These are phyloP conservation scores for Yarrowia sp. DNA, from an alignment of 805 yeast species.

Conservation along the genomic window DNA sequence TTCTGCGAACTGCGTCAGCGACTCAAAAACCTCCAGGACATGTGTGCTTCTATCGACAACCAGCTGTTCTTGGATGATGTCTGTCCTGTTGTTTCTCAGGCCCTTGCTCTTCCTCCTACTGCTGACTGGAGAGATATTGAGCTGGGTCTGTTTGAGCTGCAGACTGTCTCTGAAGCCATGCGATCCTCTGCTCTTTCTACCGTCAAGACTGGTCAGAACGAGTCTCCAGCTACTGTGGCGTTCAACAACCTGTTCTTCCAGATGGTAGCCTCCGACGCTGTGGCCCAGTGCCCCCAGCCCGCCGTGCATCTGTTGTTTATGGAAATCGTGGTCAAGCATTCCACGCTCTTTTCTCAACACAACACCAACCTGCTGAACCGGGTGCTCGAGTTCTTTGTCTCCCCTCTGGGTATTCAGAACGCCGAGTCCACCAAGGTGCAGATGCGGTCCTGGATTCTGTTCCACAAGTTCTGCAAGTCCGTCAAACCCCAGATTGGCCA, in stretches of 20 bases:
- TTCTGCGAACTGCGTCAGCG: constrained; percentile 75
- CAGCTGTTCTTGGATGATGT: constrained; percentile 60
- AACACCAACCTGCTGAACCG: constrained; percentile 52
- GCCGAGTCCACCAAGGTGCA: constrained; percentile 63
- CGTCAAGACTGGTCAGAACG: constrained; percentile 45
- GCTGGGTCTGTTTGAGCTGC: constrained; percentile 79
- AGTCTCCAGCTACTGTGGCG: constrained; percentile 46
- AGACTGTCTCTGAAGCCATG: constrained; percentile 73
- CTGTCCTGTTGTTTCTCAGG: constrained; percentile 57
- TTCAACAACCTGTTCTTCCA: constrained; percentile 56
- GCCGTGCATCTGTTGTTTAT: constrained; percentile 76
- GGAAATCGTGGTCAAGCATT: constrained; percentile 80
- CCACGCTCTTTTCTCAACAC: constrained; percentile 51
- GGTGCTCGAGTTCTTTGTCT: constrained; percentile 72
- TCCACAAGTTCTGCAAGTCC: constrained; percentile 74
- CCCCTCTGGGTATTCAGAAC: constrained; percentile 80
- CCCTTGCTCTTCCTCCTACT: constrained; percentile 40
- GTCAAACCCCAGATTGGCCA: constrained; percentile 63
- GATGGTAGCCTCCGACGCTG: constrained; percentile 49
- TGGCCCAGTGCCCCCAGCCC: constrained; percentile 64
- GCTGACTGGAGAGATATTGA: constrained; percentile 77
- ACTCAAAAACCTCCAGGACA: constrained; percentile 79
- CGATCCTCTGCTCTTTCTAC: constrained; percentile 73
- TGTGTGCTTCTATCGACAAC: constrained; percentile 61
- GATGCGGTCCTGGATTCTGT: constrained; percentile 85